Base-by-base conservation (phyloP, 1,284 basidiomycete genomes). In the Puccinia horiana region DNA sequence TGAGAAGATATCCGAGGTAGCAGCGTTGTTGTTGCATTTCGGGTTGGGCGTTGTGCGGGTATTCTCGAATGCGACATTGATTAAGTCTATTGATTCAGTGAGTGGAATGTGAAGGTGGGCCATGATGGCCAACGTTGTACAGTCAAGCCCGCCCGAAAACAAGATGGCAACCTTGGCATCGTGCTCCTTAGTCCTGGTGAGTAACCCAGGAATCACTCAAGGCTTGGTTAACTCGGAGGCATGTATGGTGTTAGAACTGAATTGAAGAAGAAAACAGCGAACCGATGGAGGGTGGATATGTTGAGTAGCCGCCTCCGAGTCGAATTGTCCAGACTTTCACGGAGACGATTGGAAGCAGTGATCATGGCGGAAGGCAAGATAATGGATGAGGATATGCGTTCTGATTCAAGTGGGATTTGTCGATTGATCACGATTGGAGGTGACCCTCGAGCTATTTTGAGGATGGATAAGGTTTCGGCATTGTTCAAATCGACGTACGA, bases 21-120 rank as follows among this genome's bases (percentile, higher is more conserved):
- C n/a, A 6, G 29, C 9, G 26, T 54, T 56, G 12, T 61, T 47
- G 8, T 63, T n/a, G 12, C 84, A 82, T 37, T 56, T 69, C 8
- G 47, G 4, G 32, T 63, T 65, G 29, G 73, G 73, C 35, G 91
- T 88, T 85, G 92, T 92, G 3, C 93, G 90, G 14, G 94, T 94
- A 85, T 97, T 97, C 86, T 97, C 94, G 84, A 99, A 99, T 0
- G 94, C 94, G 3, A 99, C 95, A 85, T 98, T 99, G 32, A 99
- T 88, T 0, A 99, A 88, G 85, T 99, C 96, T 79, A 99, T 95
- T 0, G 94, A 92, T 86, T 95, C 93, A 54, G 90, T 89, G 8
- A 87, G 80, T 1, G 93, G 91, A 37, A 94, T 85, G 85, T 93
- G 91, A 77, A 93, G 94, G 85, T 96, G 90, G 0, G 94, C 92